These are phyloP conservation scores for Balamuthia mandrillaris DNA, from an alignment of 208 protist species.

Conservation along the genomic window DNA sequence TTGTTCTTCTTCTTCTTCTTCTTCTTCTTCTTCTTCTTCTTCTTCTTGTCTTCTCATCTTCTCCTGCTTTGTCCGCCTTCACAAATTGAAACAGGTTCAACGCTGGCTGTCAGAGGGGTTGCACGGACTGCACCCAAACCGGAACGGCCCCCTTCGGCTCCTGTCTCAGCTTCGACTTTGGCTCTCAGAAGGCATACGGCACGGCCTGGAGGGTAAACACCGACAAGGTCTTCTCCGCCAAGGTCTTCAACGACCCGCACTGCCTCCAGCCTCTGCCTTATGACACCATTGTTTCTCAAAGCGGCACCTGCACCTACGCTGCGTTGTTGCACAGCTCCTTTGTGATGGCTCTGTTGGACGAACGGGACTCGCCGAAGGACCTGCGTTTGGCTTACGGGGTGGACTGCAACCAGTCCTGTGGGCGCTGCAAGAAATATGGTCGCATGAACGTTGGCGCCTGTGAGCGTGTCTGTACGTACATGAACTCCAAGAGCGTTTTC, in stretches of 20 bases:
- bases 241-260: neutral
- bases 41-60: neutral
- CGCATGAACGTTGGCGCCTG: neutral
- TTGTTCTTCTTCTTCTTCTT: slow-evolving; percentile 40
- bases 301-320: slow-evolving; percentile 5
- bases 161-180: neutral
- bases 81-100: neutral
- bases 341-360: neutral
- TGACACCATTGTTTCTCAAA: neutral
- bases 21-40: slow-evolving; percentile 32
- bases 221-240: neutral
- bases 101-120: neutral
- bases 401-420: neutral
- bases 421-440: neutral
- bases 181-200: neutral
- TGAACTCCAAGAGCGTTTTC: neutral
- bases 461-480: neutral
- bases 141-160: neutral
- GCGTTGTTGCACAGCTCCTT: neutral
- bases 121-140: neutral
- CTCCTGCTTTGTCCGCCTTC: slow-evolving; percentile 14
- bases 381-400: neutral
- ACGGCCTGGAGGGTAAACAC: neutral
- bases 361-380: neutral
- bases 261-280: neutral